Evolutionary conservation across 2,329 filamentous ascomycete genomes (phyloP), one percentile per base, ranked within the genome.

Genomic region (Apiospora saccharicola): DNA sequence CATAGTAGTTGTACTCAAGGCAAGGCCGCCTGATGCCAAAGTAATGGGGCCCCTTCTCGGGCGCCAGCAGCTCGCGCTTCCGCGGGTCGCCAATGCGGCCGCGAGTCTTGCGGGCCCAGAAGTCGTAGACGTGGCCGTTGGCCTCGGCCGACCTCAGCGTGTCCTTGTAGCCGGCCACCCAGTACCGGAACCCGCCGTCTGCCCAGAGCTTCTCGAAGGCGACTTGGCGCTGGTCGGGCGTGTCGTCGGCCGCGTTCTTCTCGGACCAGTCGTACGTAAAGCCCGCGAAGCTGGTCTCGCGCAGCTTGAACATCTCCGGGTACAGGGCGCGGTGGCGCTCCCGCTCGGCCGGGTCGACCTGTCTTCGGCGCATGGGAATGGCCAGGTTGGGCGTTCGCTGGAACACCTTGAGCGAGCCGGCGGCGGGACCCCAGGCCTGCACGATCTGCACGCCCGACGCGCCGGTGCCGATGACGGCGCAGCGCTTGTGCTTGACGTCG

Each of bases 341-440:
- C 73, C 89, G 85, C 72, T 87, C 83, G 22, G 77, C 80, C 0
- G 84, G 85, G 22, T 90, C 80, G 0, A 80, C 51, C 3, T 81
- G 81, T 3, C 13, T 43, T 70, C 86, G 84, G 2, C 85, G 83
- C 88, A 92, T 91, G 0, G 91, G 91, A 0, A 92, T 76, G 0
- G 88, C 89, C 4, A 90, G 83, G 72, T 92, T 93, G 0, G 91
- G 90, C 0, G 90, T 92, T 8, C 91, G 85, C 75, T 92, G 90
- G 78, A 92, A 92, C 43, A 92, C 88, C 1, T 81, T 85, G 26
- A 92, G 74, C 0, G 85, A 78, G 8, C 82, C 85, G 0, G 85
- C 88, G 7, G 84, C 78, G 3, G 86, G 86, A 0, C 85, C 87
- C 79, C 86, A 88, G 72, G 88, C 89, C 74, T 92, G 90, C 0